Evolutionary conservation across 2,329 filamentous ascomycete species (phyloP).

Genomic region (Basipetospora chlamydospora): DNA sequence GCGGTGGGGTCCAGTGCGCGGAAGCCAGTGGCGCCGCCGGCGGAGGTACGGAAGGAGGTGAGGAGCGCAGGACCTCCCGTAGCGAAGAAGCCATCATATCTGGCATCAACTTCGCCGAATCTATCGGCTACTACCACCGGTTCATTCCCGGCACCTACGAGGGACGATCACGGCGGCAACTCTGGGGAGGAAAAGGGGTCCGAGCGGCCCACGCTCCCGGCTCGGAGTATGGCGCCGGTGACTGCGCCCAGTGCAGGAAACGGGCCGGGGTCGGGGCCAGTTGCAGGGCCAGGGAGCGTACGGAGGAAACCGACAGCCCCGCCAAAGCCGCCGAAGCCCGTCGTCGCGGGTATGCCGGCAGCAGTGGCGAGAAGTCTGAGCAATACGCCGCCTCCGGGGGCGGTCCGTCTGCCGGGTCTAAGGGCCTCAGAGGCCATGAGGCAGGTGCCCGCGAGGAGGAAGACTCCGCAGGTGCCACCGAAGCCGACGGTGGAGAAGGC

Average conservation of each 20-base stretch:
- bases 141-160: too few species aligned
- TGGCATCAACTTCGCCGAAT: neutral
- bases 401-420: too few species aligned
- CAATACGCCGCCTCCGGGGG: constrained; percentile 11
- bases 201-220: constrained; percentile 12
- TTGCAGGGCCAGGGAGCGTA: neutral
- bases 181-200: neutral
- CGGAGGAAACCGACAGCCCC: constrained; percentile 14
- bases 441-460: too few species aligned
- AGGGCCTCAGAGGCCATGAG: too few species aligned
- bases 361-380: constrained; percentile 8
- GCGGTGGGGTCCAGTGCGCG: too few species aligned
- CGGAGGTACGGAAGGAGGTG: too few species aligned
- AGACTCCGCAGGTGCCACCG: too few species aligned
- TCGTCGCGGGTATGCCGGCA: constrained; percentile 10
- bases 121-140: neutral
- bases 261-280: neutral
- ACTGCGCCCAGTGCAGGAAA: neutral
- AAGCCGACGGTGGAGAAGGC: constrained; percentile 9
- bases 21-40: too few species aligned
- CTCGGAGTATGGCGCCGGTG: constrained; percentile 9
- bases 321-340: constrained; percentile 12
- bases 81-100: constrained; percentile 41
- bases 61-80: constrained; percentile 45
- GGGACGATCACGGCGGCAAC: too few species aligned